A percentile compares a stretch with the other conserved stretches of the same genome.
Evolutionary conservation across 192 early-diverging fungal species (phyloP).

Genomic region (Cetraspora pellucida): DNA sequence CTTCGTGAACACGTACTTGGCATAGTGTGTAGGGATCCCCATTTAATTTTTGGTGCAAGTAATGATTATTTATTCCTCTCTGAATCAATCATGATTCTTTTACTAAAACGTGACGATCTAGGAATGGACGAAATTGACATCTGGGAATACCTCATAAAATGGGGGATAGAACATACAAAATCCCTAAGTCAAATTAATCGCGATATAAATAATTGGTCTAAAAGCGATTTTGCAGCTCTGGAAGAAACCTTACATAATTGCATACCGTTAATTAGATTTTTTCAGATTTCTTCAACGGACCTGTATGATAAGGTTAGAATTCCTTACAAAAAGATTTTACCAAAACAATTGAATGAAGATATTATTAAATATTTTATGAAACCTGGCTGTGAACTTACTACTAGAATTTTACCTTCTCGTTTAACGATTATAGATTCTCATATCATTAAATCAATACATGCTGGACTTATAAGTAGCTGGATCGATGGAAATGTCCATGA

Average conservation of each 20-base stretch:
- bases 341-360: conserved; percentile 3
- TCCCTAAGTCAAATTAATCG: background rate
- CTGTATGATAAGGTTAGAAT: conserved; percentile 5
- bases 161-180: background rate
- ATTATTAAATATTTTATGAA: background rate
- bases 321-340: conserved; percentile 10
- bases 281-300: conserved; percentile 11
- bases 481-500: background rate
- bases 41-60: background rate
- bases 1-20: background rate
- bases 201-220: background rate
- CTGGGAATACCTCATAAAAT: conserved; percentile 25
- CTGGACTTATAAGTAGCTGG: conserved; percentile 2
- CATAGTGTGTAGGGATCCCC: background rate
- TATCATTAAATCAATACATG: conserved; percentile 19
- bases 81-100: background rate
- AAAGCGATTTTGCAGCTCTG: background rate
- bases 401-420: conserved; percentile 1
- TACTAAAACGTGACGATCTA: conserved; percentile 24
- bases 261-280: conserved; percentile 16
- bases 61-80: background rate
- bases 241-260: background rate
- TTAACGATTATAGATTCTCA: background rate
- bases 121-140: conserved; percentile 11
- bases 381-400: background rate